Base-by-base conservation (phyloP, 805 yeast species). In the Lachancea sp. region DNA sequence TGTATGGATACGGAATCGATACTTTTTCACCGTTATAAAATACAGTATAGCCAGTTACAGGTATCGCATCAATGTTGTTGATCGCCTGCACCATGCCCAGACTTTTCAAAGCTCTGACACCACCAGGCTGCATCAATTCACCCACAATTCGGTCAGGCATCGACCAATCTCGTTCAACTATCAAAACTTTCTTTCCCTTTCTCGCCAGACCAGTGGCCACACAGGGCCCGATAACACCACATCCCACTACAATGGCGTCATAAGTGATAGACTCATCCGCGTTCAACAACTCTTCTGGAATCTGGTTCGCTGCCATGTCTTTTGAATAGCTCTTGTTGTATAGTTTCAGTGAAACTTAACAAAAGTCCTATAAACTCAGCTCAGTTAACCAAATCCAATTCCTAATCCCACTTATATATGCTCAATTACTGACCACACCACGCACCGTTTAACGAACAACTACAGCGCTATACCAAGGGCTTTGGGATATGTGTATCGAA, bases 141-240 rank as follows among this genome's bases (percentile, higher is more conserved):
- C 99, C 99, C 23, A 92, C 97, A 42, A 92, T 92, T 51, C 99
- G 73, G 62, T 92, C 96, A 2, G 98, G 98, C 60, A 78, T 83
- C 16, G 76, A 62, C 86, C 96, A 85, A 57, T 87, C 96, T 47
- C 96, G 74, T 59, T 92, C 99, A 13, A 83, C 69, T 11, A 71
- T 62, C 9, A 78, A 60, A 6, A 92, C 97, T 38, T 73, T 72
- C 50, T 95, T 73, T 23, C 97, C 97, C 55, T 85, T 94, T 52
- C 90, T 74, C 1, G 96, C 97, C 41, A 92, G 66, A 3, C 84
- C 88, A 1, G 88, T 83, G 32, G 97, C 97, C 15, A 90, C 71
- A 41, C 90, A 80, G 2, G 98, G 96, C 1, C 99, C 98, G 18
- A 87, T 81, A 16, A 90, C 95, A 41, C 98, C 98, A n/a, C 97